Conservation (phyloP, 768 basidiomycete species). For the Boletus tylopilopsis region DNA sequence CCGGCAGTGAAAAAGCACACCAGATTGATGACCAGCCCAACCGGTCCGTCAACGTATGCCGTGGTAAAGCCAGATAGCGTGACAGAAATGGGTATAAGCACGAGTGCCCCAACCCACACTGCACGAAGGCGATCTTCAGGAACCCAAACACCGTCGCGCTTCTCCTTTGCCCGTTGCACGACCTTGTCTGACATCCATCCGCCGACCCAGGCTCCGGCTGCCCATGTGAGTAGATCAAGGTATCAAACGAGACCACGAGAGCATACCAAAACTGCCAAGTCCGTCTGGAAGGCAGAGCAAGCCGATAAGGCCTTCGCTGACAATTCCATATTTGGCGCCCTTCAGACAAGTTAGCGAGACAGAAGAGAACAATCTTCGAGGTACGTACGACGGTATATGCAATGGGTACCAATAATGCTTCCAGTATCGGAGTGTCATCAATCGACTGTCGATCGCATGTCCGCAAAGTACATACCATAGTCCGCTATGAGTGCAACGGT, state of each 20-base stretch:
- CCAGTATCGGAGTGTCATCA: not conserved
- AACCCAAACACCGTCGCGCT: slow-evolving; percentile 54
- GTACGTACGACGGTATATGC: slow-evolving; percentile 60
- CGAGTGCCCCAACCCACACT: slow-evolving; percentile 40
- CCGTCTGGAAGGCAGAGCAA: too few relatives aligned
- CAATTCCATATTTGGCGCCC: too few relatives aligned
- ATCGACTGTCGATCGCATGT: not conserved
- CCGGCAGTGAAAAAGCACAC: slow-evolving; percentile 61
- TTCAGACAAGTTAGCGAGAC: too few relatives aligned
- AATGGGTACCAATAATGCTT: slow-evolving; percentile 53
- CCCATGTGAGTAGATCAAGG: not conserved
- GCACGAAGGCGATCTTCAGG: slow-evolving; percentile 68
- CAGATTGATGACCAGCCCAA: slow-evolving; percentile 50
- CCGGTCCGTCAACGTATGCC: slow-evolving; percentile 43
- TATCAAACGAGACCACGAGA: not conserved
- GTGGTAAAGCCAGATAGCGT: slow-evolving; percentile 48
- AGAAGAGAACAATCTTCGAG: not conserved
- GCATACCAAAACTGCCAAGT: too few relatives aligned
- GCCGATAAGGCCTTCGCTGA: too few relatives aligned
- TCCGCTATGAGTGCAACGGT: slow-evolving; percentile 25
- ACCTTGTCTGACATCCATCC: slow-evolving; percentile 56
- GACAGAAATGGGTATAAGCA: slow-evolving; percentile 54
- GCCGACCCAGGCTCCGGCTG: slow-evolving; percentile 59
- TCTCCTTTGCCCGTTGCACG: slow-evolving; percentile 44
- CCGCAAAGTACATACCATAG: slow-evolving; percentile 31